These are phyloP conservation scores for Rhododendron griersonianum DNA, from an alignment of 148 eudicot genomes.

Conservation along the genomic window DNA sequence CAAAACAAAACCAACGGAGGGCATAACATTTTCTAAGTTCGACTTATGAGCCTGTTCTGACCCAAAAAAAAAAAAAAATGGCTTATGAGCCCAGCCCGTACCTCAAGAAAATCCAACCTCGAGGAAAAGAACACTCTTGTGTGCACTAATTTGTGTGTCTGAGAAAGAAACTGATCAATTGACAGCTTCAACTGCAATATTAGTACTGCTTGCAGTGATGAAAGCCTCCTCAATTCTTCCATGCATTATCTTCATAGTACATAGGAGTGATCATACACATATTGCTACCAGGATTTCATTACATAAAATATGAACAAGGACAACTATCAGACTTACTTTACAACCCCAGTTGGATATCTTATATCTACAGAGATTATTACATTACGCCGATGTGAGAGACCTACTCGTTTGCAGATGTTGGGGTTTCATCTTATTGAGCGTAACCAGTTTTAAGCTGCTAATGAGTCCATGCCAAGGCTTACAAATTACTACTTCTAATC, in stretches of 20 bases:
- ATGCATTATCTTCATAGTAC: too few relatives aligned
- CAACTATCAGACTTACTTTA: constrained; percentile 2
- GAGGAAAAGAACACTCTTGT: neutral
- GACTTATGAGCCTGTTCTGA: too few relatives aligned
- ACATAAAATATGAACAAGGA: neutral
- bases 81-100: too few relatives aligned
- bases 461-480: constrained; percentile 1
- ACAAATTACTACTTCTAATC: constrained; percentile 1
- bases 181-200: neutral
- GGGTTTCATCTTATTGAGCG: constrained; percentile 14
- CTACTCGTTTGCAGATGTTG: constrained; percentile 12
- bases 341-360: neutral
- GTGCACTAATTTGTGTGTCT: neutral
- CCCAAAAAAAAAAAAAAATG: too few relatives aligned
- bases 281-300: neutral
- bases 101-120: neutral
- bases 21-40: too few relatives aligned
- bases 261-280: too few relatives aligned
- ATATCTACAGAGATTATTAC: constrained; percentile 8
- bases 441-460: constrained; percentile 9
- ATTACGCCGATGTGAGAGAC: neutral
- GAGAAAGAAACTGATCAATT: neutral
- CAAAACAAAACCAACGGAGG: too few relatives aligned
- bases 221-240: neutral
- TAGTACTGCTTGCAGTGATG: neutral